phyloP scores from a whole-genome alignment of 345 rosid genomes.

The Eucalyptus curtisii region DNA sequence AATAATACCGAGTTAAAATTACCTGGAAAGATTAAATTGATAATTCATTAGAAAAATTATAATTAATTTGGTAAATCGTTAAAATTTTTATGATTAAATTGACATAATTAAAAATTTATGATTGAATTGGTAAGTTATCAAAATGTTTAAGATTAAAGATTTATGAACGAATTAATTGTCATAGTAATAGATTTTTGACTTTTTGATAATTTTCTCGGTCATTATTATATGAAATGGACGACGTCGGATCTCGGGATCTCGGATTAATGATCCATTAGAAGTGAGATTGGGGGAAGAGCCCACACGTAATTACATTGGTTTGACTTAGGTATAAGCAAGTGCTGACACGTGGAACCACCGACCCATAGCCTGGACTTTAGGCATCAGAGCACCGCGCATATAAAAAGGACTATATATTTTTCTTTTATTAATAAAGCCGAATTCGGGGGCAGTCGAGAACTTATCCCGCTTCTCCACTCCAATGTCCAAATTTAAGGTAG shows the following conservation, averaged over 20 bases:
- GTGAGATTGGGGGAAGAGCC: background rate
- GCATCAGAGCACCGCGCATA: background rate
- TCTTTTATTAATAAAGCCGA: background rate
- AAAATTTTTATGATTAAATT: no score
- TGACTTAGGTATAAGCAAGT: background rate
- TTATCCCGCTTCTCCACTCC: background rate
- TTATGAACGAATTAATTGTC: accelerated
- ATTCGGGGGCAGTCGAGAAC: background rate
- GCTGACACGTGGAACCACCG: background rate
- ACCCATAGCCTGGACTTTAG: background rate
- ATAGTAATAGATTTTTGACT: accelerated
- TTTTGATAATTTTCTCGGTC: background rate
- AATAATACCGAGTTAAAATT: accelerated
- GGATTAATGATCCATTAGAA: background rate
- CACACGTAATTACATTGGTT: background rate
- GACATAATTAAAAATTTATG: background rate
- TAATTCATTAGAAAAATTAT: no score
- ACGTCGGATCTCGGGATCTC: background rate
- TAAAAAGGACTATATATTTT: background rate
- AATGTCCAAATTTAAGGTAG: background rate
- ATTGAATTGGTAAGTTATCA: accelerated
- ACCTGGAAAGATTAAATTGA: accelerated
- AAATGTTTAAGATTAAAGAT: accelerated
- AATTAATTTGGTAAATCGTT: accelerated
- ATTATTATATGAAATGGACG: background rate